Percentiles rank a stretch among this genome's conserved stretches.
These are phyloP conservation scores for Backusella macrospora DNA, from an alignment of 192 early-diverging fungal species.

Conservation along the genomic window DNA sequence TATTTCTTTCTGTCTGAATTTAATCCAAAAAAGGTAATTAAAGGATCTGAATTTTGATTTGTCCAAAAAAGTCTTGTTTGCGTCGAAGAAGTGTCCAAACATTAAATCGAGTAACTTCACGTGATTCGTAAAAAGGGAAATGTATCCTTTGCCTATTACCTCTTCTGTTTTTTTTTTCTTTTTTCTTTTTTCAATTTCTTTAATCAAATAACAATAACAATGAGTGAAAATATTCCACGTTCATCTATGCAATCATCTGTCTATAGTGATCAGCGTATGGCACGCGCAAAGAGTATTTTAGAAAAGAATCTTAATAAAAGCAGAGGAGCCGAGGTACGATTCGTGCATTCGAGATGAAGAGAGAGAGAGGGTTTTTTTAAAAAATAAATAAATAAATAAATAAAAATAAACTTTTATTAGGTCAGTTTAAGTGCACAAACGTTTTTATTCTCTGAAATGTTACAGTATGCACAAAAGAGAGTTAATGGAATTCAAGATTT, in stretches of 20 bases:
- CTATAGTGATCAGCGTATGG: conserved; percentile 27
- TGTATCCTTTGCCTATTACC: background rate
- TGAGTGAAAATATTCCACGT: conserved; percentile 22
- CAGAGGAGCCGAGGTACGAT: conserved; percentile 66
- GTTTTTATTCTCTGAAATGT: conserved; percentile 93
- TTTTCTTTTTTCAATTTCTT: background rate
- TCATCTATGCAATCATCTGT: conserved; percentile 28
- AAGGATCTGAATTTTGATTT: too few relatives aligned
- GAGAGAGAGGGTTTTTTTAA: background rate
- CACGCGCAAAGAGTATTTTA: conserved; percentile 53
- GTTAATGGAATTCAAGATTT: conserved; percentile 94
- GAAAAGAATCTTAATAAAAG: conserved; percentile 80
- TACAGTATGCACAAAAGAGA: conserved; percentile 96
- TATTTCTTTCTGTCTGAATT: too few relatives aligned
- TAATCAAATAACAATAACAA: background rate
- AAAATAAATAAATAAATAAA: background rate
- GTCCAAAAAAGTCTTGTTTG: too few relatives aligned
- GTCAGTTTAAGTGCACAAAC: conserved; percentile 81
- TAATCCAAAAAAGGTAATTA: too few relatives aligned
- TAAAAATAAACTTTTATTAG: conserved; percentile 37
- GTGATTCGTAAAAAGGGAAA: background rate
- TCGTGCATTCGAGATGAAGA: background rate
- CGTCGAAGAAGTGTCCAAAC: conserved; percentile 11
- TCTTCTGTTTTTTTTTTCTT: background rate
- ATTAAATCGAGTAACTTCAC: background rate